phyloP scores from a whole-genome alignment of 306 rosid species.

The Glycyrrhiza uralensis region DNA sequence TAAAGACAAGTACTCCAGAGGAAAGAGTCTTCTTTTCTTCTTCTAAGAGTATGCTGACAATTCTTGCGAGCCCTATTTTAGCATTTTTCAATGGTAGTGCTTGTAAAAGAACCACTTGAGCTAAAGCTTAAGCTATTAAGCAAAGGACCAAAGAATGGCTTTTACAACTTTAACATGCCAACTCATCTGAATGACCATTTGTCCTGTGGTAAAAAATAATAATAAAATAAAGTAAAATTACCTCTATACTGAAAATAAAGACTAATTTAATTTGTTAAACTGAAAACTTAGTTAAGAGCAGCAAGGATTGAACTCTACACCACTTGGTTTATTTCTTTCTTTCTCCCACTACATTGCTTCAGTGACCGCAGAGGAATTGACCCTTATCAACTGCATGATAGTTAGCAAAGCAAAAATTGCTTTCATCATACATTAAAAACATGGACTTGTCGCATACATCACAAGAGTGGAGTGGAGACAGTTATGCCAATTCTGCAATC shows the following conservation, averaged over 20 bases:
- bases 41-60: neutral
- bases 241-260: conserved; percentile 6
- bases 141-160: conserved; percentile 4
- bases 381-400: neutral
- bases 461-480: neutral
- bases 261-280: neutral
- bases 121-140: conserved; percentile 2
- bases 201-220: neutral
- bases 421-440: neutral
- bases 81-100: conserved; percentile 5
- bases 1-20: neutral
- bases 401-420: neutral
- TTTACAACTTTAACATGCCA: neutral
- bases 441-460: neutral
- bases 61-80: neutral
- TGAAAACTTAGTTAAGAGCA: neutral
- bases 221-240: too few relatives aligned
- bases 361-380: neutral
- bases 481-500: neutral
- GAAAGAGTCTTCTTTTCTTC: neutral
- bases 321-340: neutral
- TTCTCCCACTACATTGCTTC: neutral
- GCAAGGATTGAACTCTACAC: conserved; percentile 7
- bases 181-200: neutral
- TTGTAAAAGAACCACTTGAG: neutral